These are phyloP conservation scores for Salicornia ramosissima DNA, from an alignment of 148 eudicot species.

Conservation along the genomic window DNA sequence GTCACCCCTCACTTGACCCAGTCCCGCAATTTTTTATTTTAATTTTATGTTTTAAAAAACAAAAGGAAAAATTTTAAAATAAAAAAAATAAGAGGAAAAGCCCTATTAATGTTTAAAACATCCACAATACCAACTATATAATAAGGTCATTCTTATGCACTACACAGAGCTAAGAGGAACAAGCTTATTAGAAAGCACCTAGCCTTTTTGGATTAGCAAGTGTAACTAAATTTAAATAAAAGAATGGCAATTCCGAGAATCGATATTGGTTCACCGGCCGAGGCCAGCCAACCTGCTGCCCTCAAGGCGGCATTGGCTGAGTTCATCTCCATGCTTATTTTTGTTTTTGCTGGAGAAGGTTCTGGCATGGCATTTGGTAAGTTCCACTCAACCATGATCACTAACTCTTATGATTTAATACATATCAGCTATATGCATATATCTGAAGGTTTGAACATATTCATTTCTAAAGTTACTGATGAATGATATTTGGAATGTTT, in stretches of 20 bases:
- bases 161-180: slow-evolving; percentile 21
- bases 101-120: not conserved
- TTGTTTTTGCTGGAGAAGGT: slow-evolving; percentile 80
- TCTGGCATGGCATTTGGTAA: slow-evolving; percentile 80
- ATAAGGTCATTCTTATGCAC: slow-evolving; percentile 11
- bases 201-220: slow-evolving; percentile 1
- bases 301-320: slow-evolving; percentile 69
- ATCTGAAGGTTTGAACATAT: not conserved
- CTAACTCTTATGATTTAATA: not conserved
- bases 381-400: slow-evolving; percentile 14
- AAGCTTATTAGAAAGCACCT: not conserved
- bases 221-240: not conserved
- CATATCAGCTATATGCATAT: not conserved
- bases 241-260: slow-evolving; percentile 57
- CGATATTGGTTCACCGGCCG: slow-evolving; percentile 43
- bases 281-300: slow-evolving; percentile 49
- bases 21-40: not conserved
- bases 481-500: not conserved
- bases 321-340: slow-evolving; percentile 79
- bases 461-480: slow-evolving; percentile 4
- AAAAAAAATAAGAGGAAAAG: not conserved
- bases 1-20: not conserved
- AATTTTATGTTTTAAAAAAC: not conserved
- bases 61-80: not conserved
- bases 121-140: slow-evolving; percentile 18